Evolutionary conservation across 2,329 filamentous ascomycete genomes (phyloP), one percentile per base, ranked within the genome.

Genomic region (Clonostachys byssicola): DNA sequence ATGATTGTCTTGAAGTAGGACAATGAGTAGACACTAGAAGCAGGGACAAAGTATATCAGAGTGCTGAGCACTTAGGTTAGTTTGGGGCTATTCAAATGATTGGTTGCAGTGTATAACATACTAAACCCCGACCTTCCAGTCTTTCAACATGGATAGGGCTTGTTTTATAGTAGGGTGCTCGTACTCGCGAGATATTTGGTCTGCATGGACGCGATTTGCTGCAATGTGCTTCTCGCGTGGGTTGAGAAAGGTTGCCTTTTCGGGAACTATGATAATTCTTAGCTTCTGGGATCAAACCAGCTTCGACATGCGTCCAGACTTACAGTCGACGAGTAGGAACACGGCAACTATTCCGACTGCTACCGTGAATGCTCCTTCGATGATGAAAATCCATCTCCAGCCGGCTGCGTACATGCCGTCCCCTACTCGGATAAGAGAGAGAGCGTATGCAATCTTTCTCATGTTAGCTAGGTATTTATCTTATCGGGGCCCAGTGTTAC

Each of bases 341-440:
- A 51, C 41, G 20, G 53, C 54, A 3, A 50, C 14, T 5, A 55
- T 40, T n/a, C 54, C 54, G 14, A 56, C 45, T 12, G 44, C 45
- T 13, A 58, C 49, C 9, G 57, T 58, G 12, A 54, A 9, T 23
- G 52, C 49, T 16, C 58, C 57, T 47, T 61, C 54, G 34, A 60
- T 49, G 34, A 60, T 57, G 47, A 60, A 60, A 12, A 55, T 46
- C 53, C 58, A 63, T 38, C 57, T 49, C 60, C 30, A 49, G 14
- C 36, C 36, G 7, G 36, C 36, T 39, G 36, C 36, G 17, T 39
- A 39, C 14, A 18, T 39, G 17, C 36, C 17, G 10, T n/a, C 17
- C 4, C 36, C 36, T 8, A 39, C 36, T 7, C 36, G 14, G 3
- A 39, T 39, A 18, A 39, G 36, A 18, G 36, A 39, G 36, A 39